Evolutionary conservation across 768 basidiomycete genomes (phyloP).

Genomic region (Mycena crocata): DNA sequence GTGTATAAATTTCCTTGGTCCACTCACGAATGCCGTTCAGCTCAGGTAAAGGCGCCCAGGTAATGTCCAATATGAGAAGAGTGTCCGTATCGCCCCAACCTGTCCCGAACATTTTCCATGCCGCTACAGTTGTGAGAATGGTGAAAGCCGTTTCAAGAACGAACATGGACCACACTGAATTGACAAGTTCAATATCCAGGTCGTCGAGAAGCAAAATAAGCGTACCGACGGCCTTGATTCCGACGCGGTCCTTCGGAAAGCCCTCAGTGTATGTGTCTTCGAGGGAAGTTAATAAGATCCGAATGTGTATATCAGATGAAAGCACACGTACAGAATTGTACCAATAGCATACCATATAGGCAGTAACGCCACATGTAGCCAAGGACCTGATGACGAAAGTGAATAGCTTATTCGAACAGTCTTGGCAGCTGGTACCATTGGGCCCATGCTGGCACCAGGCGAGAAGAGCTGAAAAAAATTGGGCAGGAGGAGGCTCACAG

Average conservation of each 20-base stretch:
- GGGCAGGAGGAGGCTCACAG: not conserved
- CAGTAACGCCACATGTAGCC: slow-evolving; percentile 28
- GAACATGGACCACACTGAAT: slow-evolving; percentile 29
- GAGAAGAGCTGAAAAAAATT: not conserved
- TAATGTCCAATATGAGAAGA: slow-evolving; percentile 20
- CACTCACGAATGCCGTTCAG: slow-evolving; percentile 25
- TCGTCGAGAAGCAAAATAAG: not conserved
- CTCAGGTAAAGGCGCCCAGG: slow-evolving; percentile 15
- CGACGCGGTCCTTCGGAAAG: slow-evolving; percentile 17
- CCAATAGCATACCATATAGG: slow-evolving; percentile 21
- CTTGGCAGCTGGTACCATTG: not conserved
- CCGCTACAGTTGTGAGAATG: slow-evolving; percentile 25
- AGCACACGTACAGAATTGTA: slow-evolving; percentile 19
- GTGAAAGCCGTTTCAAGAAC: slow-evolving; percentile 23
- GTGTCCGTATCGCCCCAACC: slow-evolving; percentile 31
- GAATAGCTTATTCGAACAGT: not conserved
- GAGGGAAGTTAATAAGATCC: not conserved
- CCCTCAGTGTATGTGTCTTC: slow-evolving; percentile 24
- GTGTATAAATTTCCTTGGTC: not conserved
- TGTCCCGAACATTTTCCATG: slow-evolving; percentile 27
- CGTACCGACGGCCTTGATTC: slow-evolving; percentile 26
- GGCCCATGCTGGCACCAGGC: not conserved
- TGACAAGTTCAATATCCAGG: not conserved
- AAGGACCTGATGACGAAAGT: slow-evolving; percentile 9
- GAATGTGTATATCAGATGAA: not conserved